Base-by-base conservation (phyloP, 148 eudicot genomes). In the Rhododendron griersonianum region DNA sequence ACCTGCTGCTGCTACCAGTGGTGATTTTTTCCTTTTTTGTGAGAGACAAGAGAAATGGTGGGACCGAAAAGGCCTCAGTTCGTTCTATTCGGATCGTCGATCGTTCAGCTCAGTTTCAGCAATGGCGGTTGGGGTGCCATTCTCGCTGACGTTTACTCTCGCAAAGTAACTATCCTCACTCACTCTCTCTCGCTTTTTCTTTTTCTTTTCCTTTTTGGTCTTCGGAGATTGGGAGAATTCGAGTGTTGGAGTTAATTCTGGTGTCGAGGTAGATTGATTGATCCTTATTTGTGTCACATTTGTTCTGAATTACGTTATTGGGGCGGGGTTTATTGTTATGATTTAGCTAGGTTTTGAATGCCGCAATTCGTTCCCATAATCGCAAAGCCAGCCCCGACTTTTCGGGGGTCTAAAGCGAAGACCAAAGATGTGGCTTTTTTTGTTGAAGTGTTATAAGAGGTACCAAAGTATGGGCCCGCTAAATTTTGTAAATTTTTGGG, bases 111-210 rank as follows among this genome's bases (percentile, higher is more conserved):
- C 81, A 91, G 98, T 84, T 95, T 91, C 91, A 91, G 96, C 85
- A 90, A 95, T 89, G 95, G 92, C 35, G 99, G 99, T 85, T 97
- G 99, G 99, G 99, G 96, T 83, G 91, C 99, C 78, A 94, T 91
- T 86, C 98, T 97, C 71, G 86, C 99, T 80, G 95, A 97, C 85
- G 63, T 97, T 86, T 97, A 94, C 82, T 88, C 98, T 83, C 98
- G 99, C 79, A 94, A 97, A 92, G 99, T 97, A 87, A 78, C 28
- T 1, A 53, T 7, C 23, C 85, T 73, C 81, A 63, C 65, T 35
- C 82, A 28, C 82, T 75, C 63, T 48, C 47, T 47, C 77, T 67
- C 33, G 19, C 1, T 80, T 47, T n/a, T 59, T 71, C 1, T 44
- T 0, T n/a, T 19, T 50, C 21, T 6, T 0, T 6, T 0, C 5